Evolutionary conservation across 1,284 basidiomycete species (phyloP).

Genomic region (Acaromyces ingoldii): DNA sequence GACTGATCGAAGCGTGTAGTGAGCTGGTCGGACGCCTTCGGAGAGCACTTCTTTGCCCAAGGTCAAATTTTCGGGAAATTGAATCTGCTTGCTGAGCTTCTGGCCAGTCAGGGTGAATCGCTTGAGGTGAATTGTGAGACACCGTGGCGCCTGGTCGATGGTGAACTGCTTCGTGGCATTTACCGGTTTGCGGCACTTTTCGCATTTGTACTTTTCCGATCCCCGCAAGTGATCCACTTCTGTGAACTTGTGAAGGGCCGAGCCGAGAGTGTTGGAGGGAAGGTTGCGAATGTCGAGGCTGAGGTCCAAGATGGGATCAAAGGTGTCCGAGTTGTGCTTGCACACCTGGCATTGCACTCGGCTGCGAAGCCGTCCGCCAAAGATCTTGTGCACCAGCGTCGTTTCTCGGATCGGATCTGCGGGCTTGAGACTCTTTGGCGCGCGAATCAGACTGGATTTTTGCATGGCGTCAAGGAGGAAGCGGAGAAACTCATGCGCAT

Average conservation of each 20-base stretch:
- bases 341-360: conserved; percentile 85
- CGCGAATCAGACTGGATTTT: conserved; percentile 70
- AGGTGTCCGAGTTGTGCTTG: conserved; percentile 86
- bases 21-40: conserved; percentile 52
- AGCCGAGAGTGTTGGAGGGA: conserved; percentile 63
- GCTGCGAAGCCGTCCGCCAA: conserved; percentile 86
- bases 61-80: conserved; percentile 73
- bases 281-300: conserved; percentile 55
- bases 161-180: conserved; percentile 82
- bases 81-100: conserved; percentile 61
- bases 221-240: conserved; percentile 78
- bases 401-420: conserved; percentile 66
- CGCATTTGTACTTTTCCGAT: conserved; percentile 95
- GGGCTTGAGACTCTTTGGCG: conserved; percentile 61
- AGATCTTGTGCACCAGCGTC: conserved; percentile 89
- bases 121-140: conserved; percentile 95
- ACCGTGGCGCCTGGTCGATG: conserved; percentile 76
- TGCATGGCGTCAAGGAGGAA: conserved; percentile 89
- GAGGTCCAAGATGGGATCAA: conserved; percentile 88
- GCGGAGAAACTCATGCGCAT: conserved; percentile 95
- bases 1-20: conserved; percentile 85
- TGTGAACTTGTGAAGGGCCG: conserved; percentile 77
- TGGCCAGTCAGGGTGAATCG: conserved; percentile 80
- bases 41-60: conserved; percentile 65
- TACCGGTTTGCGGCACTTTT: conserved; percentile 86